Conservation (phyloP, 805 yeast genomes). For the Kodamaea hsintzibuensis region DNA sequence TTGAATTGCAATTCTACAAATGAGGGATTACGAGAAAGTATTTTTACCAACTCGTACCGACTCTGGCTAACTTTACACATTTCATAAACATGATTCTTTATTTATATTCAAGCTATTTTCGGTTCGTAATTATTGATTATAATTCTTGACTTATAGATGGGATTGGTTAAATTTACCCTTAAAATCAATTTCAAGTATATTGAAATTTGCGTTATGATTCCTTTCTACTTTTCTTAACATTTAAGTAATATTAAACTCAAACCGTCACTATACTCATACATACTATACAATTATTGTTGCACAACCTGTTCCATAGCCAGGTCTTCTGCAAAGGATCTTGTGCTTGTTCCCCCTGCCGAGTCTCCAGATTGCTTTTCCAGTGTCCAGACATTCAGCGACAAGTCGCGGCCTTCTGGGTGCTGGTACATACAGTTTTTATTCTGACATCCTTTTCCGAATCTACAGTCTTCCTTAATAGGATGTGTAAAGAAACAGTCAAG, state of each 20-base stretch:
- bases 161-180: no score
- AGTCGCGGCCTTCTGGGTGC: slow-evolving; percentile 77
- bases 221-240: background rate
- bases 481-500: slow-evolving; percentile 82
- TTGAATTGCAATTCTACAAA: no score
- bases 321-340: slow-evolving; percentile 74
- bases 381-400: slow-evolving; percentile 36
- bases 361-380: slow-evolving; percentile 7
- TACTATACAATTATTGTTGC: slow-evolving; percentile 12
- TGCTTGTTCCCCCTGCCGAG: slow-evolving; percentile 43
- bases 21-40: no score
- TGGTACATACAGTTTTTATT: slow-evolving; percentile 69
- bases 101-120: no score
- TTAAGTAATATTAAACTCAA: background rate
- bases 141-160: no score
- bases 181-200: background rate
- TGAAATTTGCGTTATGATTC: background rate
- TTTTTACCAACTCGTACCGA: no score
- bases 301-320: slow-evolving; percentile 59
- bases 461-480: slow-evolving; percentile 78
- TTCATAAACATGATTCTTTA: no score
- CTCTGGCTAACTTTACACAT: no score
- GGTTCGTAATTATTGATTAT: no score
- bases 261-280: background rate
- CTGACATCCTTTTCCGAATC: slow-evolving; percentile 73